Evolutionary conservation across 768 basidiomycete genomes (phyloP).

Genomic region (Tulasnella sp.): DNA sequence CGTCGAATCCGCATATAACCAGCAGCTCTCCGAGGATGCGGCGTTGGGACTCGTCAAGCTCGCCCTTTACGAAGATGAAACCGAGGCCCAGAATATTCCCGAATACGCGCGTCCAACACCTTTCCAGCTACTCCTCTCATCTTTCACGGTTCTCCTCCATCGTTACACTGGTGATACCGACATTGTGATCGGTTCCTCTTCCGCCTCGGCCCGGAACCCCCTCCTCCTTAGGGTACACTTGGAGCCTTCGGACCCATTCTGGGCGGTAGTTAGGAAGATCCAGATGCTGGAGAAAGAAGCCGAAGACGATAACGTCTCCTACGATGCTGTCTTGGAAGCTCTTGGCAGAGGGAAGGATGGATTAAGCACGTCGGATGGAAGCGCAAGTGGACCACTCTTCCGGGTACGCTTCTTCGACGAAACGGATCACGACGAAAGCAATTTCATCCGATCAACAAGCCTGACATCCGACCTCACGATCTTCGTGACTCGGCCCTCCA

Average conservation of each 20-base stretch:
- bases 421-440: constrained; percentile 71
- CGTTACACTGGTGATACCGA: constrained; percentile 96
- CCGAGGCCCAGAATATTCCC: constrained; percentile 52
- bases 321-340: constrained; percentile 71
- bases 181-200: constrained; percentile 87
- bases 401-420: constrained; percentile 97
- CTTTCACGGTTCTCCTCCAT: constrained; percentile 88
- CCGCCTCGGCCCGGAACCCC: constrained; percentile 72
- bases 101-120: constrained; percentile 64
- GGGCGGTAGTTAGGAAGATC: constrained; percentile 83
- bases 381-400: constrained; percentile 64
- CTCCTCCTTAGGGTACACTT: constrained; percentile 82
- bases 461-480: constrained; percentile 91
- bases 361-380: constrained; percentile 49
- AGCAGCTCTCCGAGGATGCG: constrained; percentile 70
- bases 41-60: constrained; percentile 82
- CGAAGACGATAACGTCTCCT: constrained; percentile 77
- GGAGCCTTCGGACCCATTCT: constrained; percentile 85
- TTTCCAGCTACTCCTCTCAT: constrained; percentile 90
- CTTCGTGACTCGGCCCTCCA: constrained; percentile 75
- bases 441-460: constrained; percentile 77
- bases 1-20: constrained; percentile 79
- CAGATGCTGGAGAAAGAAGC: constrained; percentile 84
- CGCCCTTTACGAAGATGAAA: constrained; percentile 68
- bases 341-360: constrained; percentile 70